Conservation (phyloP, 2,329 filamentous ascomycete species). For the Phialemoniopsis sp. region DNA sequence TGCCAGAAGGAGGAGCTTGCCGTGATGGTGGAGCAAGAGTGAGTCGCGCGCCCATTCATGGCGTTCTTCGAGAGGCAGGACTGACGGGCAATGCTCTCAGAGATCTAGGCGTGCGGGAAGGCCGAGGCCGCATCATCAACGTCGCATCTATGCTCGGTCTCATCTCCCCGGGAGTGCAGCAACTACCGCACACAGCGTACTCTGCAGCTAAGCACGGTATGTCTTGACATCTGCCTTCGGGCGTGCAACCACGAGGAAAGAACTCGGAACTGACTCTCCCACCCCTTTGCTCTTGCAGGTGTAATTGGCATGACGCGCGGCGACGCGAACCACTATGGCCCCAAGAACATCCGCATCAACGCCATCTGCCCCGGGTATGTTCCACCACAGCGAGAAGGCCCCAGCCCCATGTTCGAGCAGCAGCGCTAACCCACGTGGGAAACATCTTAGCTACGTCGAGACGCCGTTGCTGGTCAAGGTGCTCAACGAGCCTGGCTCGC, state of each 20-base stretch:
- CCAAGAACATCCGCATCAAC: conserved; percentile 51
- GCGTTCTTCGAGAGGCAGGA: too few species aligned
- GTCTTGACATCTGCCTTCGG: neutral
- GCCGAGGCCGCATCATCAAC: conserved; percentile 50
- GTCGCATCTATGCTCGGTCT: conserved; percentile 47
- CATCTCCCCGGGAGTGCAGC: conserved; percentile 27
- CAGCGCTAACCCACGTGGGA: too few species aligned
- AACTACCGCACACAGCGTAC: conserved; percentile 39
- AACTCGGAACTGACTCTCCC: too few species aligned
- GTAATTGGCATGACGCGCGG: conserved; percentile 48
- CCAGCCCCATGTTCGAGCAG: conserved; percentile 3
- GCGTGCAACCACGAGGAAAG: neutral
- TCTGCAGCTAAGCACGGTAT: conserved; percentile 45
- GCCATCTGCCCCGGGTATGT: conserved; percentile 51
- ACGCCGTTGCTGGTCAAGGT: conserved; percentile 12
- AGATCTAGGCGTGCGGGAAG: conserved; percentile 29
- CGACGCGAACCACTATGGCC: conserved; percentile 48
- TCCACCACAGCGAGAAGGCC: neutral
- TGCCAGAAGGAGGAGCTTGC: conserved; percentile 49
- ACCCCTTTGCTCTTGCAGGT: too few species aligned
- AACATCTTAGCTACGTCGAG: conserved; percentile 9
- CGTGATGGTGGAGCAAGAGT: conserved; percentile 46
- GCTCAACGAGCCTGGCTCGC: conserved; percentile 16
- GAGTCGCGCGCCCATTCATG: neutral
- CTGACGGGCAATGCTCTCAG: too few species aligned